phyloP scores from a whole-genome alignment of 148 eudicot species.

The Polygonum aviculare region DNA sequence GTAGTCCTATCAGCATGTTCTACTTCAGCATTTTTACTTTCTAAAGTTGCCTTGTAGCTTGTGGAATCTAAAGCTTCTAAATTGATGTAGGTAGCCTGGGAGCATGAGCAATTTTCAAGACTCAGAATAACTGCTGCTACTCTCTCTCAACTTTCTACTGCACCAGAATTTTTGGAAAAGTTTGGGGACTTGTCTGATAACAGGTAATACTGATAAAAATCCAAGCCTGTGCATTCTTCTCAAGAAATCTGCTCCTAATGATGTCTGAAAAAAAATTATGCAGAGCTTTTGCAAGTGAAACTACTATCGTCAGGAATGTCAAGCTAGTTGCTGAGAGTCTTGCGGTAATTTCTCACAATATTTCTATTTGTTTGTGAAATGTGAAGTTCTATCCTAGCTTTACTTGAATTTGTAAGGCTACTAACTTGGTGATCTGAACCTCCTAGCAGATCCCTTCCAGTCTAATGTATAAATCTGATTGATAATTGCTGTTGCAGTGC shows the following conservation, averaged over 20 bases:
- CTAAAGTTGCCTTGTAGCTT: not conserved
- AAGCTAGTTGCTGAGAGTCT: conserved; percentile 97
- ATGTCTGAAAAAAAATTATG: conserved; percentile 10
- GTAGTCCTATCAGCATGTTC: not conserved
- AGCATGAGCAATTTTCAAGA: conserved; percentile 97
- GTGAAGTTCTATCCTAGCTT: not conserved
- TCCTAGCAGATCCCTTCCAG: not conserved
- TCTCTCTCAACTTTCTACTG: conserved; percentile 67
- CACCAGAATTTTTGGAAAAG: conserved; percentile 79
- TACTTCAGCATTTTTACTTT: not conserved
- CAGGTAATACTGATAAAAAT: conserved; percentile 38
- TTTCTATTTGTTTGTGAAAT: not conserved
- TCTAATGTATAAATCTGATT: not conserved
- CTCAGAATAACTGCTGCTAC: conserved; percentile 92
- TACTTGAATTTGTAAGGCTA: not conserved
- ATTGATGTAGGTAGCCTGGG: conserved; percentile 95
- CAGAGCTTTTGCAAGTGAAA: conserved; percentile 62
- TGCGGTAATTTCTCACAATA: conserved; percentile 44
- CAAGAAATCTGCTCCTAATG: not conserved
- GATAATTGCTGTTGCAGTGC: not conserved
- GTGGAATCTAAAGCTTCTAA: conserved; percentile 29
- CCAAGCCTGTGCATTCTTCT: not conserved
- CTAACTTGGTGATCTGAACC: not conserved
- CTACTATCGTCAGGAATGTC: conserved; percentile 54
- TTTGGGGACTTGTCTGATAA: conserved; percentile 73